A percentile compares a stretch with the other conserved stretches of the same genome.
These are phyloP conservation scores for Stramenopiles sp. DNA, from an alignment of 352 stramenopile genomes.

Conservation along the genomic window DNA sequence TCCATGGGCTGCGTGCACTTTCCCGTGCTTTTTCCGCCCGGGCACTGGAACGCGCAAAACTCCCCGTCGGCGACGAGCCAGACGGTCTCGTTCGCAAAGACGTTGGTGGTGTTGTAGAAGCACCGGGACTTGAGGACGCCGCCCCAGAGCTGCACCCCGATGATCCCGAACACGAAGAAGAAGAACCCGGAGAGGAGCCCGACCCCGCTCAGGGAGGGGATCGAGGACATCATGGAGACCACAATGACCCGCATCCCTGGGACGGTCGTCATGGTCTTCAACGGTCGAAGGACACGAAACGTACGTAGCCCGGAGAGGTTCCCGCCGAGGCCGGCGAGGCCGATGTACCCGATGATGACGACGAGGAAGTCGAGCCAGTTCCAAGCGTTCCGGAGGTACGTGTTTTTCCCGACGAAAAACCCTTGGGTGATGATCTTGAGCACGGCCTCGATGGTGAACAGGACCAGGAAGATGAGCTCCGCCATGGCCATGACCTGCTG, in stretches of 20 bases:
- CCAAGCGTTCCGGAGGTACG: neutral
- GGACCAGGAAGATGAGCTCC: neutral
- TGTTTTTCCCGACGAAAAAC: neutral
- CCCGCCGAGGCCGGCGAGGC: neutral
- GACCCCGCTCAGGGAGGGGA: conserved; percentile 61
- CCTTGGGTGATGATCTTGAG: neutral
- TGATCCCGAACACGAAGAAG: conserved; percentile 68
- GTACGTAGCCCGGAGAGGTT: neutral
- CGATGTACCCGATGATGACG: neutral
- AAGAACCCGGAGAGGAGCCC: conserved; percentile 63
- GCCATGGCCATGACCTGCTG: too few species aligned
- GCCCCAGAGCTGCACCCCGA: conserved; percentile 63
- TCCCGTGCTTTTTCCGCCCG: too few species aligned
- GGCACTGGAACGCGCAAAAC: too few species aligned
- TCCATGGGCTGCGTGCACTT: too few species aligned
- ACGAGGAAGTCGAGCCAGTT: neutral
- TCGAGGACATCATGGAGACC: conserved; percentile 47
- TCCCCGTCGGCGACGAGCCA: too few species aligned
- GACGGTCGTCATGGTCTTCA: conserved; percentile 5
- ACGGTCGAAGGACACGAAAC: neutral
- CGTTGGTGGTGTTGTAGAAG: too few species aligned
- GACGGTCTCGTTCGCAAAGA: too few species aligned
- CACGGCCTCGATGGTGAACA: neutral
- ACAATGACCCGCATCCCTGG: conserved; percentile 33
- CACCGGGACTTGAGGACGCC: conserved; percentile 55